phyloP scores from a whole-genome alignment of 805 yeast genomes.

The Cyberlindnera maritima region DNA sequence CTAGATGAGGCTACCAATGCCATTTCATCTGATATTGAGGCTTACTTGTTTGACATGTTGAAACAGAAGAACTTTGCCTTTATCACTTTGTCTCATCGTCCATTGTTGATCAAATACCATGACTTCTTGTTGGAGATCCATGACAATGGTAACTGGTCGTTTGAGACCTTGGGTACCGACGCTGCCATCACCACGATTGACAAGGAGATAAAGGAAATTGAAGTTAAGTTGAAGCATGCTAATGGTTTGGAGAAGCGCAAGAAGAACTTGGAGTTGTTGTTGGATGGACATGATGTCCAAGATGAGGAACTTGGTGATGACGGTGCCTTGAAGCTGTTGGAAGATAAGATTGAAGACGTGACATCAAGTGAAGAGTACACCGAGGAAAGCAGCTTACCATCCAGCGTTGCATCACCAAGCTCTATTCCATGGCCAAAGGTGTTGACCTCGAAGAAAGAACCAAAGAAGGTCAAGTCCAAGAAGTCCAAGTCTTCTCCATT shows the following conservation, averaged over 20 bases:
- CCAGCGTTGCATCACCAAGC: not conserved
- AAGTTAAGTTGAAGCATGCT: conserved; percentile 56
- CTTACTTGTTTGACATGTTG: conserved; percentile 73
- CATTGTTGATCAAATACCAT: conserved; percentile 81
- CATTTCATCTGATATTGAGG: conserved; percentile 86
- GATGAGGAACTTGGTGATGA: conserved; percentile 10
- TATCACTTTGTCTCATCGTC: conserved; percentile 81
- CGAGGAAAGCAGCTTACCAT: conserved; percentile 5
- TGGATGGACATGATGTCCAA: conserved; percentile 25
- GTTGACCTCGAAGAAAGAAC: not conserved
- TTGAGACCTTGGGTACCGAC: conserved; percentile 63
- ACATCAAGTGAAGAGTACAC: conserved; percentile 6
- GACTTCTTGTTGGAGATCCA: conserved; percentile 70
- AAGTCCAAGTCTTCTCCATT: not conserved
- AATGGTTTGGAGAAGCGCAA: conserved; percentile 59
- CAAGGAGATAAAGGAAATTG: conserved; percentile 68
- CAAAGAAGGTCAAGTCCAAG: not conserved
- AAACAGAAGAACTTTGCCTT: conserved; percentile 69
- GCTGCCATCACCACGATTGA: conserved; percentile 68
- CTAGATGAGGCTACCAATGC: conserved; percentile 96
- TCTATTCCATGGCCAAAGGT: not conserved
- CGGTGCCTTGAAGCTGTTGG: conserved; percentile 2
- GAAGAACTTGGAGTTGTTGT: conserved; percentile 45
- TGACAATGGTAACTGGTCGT: conserved; percentile 53
- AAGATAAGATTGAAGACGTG: conserved; percentile 7